Base-by-base conservation (phyloP, 1,284 basidiomycete species). In the Puccinia coronata region DNA sequence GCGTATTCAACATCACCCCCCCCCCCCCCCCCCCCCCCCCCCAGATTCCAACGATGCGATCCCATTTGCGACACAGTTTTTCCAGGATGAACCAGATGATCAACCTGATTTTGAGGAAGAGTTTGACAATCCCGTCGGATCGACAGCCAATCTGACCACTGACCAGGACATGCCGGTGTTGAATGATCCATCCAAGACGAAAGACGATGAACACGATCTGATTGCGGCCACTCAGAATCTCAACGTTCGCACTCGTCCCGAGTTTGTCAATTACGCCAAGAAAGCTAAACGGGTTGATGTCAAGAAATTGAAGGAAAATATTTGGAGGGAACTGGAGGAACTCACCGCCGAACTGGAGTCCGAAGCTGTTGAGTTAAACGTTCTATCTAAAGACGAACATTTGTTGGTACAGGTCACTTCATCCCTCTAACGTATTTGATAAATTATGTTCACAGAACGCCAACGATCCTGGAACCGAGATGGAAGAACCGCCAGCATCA, bases 261-360 rank as follows among this genome's bases (percentile, higher is more conserved):
- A 98, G 85, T 91, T 91, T 82, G 94, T 99, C 84, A 95, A 96
- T 84, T 98, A 97, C 85, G 92, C 96, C 4, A 97, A 96, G 87
- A 91, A 93, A 80, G 96, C 97, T 1, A 99, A 98, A 88, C 89
- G 96, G 61, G 96, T 99, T 39, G 97, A 99, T 85, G 95, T 99
- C 69, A 91, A 95, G 85, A 94, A 92, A 87, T 88, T 99, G 84
- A 99, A 99, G 88, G 97, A 99, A 83, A 97, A 95, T 84, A 98
- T 99, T 80, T 99, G 96, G 96, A 92, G 90, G 85, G 93, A 93
- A 8, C 87, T 98, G 53, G 92, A 92, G 84, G 93, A 93, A 80
- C 89, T 90, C n/a, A 88, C 91, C 28, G 83, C 89, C 65, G 87
- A 87, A 20, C 86, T 86, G 59, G 83, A 84, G 25, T 81, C 83